Conservation (phyloP, 805 yeast genomes). For the Metschnikowia baotianmanensis region DNA sequence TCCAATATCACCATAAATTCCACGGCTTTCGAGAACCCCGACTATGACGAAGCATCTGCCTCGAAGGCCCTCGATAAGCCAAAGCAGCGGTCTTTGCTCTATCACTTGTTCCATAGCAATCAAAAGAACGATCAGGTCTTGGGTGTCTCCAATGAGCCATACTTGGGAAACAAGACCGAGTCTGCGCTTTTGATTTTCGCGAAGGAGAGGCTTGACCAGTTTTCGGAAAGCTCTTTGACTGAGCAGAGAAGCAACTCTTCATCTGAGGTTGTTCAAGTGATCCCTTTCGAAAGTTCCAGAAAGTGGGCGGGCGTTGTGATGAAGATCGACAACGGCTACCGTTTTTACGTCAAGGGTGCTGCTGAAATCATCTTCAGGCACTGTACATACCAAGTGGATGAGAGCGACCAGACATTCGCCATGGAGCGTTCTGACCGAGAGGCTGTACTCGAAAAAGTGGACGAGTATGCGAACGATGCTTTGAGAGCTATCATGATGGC, state of each 20-base stretch:
- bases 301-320: conserved; percentile 90
- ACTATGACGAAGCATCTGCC: conserved; percentile 34
- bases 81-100: conserved; percentile 26
- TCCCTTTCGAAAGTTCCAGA: conserved; percentile 89
- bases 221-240: conserved; percentile 44
- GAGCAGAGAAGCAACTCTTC: conserved; percentile 25
- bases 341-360: conserved; percentile 87
- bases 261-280: conserved; percentile 54
- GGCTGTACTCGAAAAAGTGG: conserved; percentile 34
- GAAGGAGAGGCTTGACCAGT: conserved; percentile 49
- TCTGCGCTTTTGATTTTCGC: conserved; percentile 79
- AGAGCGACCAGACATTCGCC: conserved; percentile 25
- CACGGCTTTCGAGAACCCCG: conserved; percentile 82
- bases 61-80: conserved; percentile 29
- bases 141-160: conserved; percentile 49
- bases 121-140: conserved; percentile 18
- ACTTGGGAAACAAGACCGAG: conserved; percentile 92
- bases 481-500: conserved; percentile 87
- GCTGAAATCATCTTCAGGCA: conserved; percentile 77
- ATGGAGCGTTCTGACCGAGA: conserved; percentile 31
- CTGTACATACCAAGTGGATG: conserved; percentile 45
- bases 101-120: conserved; percentile 23
- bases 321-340: conserved; percentile 45
- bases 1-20: conserved; percentile 76
- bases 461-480: conserved; percentile 70